These are phyloP conservation scores for Aurantiochytrium sp. DNA, from an alignment of 108 stramenopile species.

Conservation along the genomic window DNA sequence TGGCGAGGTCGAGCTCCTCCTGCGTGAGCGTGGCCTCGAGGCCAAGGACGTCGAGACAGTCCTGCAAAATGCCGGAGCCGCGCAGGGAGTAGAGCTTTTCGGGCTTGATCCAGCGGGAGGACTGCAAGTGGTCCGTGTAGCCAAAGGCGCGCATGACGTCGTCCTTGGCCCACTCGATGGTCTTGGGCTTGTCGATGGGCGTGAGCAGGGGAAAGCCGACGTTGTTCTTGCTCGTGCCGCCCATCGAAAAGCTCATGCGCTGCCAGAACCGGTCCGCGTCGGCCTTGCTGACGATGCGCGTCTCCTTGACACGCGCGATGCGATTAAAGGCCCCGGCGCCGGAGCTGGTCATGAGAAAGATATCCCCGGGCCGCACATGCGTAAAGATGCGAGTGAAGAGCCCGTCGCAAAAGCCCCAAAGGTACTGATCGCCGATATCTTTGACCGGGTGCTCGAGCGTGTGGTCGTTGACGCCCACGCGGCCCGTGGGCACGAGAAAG, in stretches of 20 bases:
- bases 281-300: background rate
- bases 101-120: background rate
- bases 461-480: background rate
- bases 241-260: constrained; percentile 2
- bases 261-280: constrained; percentile 11
- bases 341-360: background rate
- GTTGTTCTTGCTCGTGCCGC: constrained; percentile 1
- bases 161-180: background rate
- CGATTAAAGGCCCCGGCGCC: background rate
- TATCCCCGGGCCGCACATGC: background rate
- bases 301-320: background rate
- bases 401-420: constrained; percentile 25
- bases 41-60: background rate
- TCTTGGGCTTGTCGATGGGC: background rate
- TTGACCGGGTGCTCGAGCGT: background rate
- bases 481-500: constrained; percentile 21
- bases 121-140: background rate
- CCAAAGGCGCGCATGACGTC: background rate
- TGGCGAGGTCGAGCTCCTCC: background rate
- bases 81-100: background rate
- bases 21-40: background rate
- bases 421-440: background rate
- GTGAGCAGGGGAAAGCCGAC: background rate
- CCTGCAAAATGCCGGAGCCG: background rate
- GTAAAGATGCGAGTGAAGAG: constrained; percentile 19